Evolutionary conservation across 1,284 basidiomycete species (phyloP).

Genomic region (Trichosporon coremiiforme): DNA sequence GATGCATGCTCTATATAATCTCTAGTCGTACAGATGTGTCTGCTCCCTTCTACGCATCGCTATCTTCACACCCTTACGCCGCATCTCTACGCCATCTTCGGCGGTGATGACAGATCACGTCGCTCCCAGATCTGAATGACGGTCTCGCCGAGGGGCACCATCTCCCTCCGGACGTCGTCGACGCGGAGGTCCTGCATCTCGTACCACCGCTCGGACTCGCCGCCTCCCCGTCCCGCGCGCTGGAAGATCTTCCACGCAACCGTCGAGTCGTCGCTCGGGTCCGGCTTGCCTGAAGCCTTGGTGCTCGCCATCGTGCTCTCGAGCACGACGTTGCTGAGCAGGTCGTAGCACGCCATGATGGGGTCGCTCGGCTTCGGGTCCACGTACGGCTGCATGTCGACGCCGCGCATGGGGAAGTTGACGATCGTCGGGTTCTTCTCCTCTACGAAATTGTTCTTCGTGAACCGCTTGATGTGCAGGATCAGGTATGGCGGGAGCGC

Average conservation of each 20-base stretch:
- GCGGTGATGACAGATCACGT: conserved; percentile 45
- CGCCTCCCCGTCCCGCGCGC: conserved; percentile 68
- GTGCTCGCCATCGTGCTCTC: conserved; percentile 88
- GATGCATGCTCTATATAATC: conserved; percentile 8
- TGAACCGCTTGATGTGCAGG: conserved; percentile 94
- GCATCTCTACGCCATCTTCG: not conserved
- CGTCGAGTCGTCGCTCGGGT: conserved; percentile 41
- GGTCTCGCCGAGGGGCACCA: conserved; percentile 97
- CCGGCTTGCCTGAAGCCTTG: conserved; percentile 37
- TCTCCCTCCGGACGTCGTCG: conserved; percentile 89
- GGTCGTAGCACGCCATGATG: conserved; percentile 78
- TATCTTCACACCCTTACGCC: too few relatives aligned
- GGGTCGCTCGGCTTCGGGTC: conserved; percentile 65
- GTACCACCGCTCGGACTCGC: conserved; percentile 90
- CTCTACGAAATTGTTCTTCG: conserved; percentile 96
- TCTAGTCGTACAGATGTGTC: conserved; percentile 14
- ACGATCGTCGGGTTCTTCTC: conserved; percentile 99
- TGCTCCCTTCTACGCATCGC: not conserved
- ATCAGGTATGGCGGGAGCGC: conserved; percentile 89
- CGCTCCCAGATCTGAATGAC: conserved; percentile 74
- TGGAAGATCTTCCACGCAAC: conserved; percentile 84
- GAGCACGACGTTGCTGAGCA: conserved; percentile 92
- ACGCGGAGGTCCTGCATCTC: conserved; percentile 97
- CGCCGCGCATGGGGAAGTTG: conserved; percentile 89
- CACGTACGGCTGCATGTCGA: conserved; percentile 86